Evolutionary conservation across 1,284 basidiomycete genomes (phyloP), one percentile per base, ranked within the genome.

Genomic region (Neonothopanus nambi): DNA sequence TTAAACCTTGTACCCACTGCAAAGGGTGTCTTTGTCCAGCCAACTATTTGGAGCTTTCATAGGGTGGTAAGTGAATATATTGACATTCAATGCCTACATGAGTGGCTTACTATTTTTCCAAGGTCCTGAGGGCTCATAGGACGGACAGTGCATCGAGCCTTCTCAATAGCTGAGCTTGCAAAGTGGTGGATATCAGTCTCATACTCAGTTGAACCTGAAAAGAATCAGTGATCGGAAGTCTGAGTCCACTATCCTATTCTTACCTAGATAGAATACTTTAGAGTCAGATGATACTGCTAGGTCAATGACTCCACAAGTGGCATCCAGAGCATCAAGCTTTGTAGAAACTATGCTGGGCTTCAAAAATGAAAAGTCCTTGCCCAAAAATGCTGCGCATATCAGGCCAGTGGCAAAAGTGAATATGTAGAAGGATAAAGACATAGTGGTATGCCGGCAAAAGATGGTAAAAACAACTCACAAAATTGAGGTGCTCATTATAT

Each of bases 21-120:
- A 53, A 62, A 62, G 12, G 61, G 57, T 4, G 59, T 58, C n/a
- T 40, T 45, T 36, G 57, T 56, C 24, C 38, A 45, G 15, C 56
- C 69, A 11, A 79, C 40, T 36, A 78, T 74, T 54, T 66, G 64
- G n/a, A 73, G 68, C 56, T 41, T 33, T 30, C 18, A 3, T 9
- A 12, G 5, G 46, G 28, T 28, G 8, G 8, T 46, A n/a, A 8
- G 24, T 48, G 3, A 13, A 11, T 36, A 3, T 20, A 3, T 23
- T 7, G 12, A 13, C 9, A 33, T 36, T 8, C 3, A 35, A 15
- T 20, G 15, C 13, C 30, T 20, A 3, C 1, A 18, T 20, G 20
- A 17, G 3, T 12, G 9, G 23, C 33, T 36, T 36, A 48, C 46
- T n/a, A 48, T 48, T 20, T 18, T 48, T 18, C 13, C 46, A 23